Conservation (phyloP, 2,329 filamentous ascomycete species). For the Colletotrichum tabaci region DNA sequence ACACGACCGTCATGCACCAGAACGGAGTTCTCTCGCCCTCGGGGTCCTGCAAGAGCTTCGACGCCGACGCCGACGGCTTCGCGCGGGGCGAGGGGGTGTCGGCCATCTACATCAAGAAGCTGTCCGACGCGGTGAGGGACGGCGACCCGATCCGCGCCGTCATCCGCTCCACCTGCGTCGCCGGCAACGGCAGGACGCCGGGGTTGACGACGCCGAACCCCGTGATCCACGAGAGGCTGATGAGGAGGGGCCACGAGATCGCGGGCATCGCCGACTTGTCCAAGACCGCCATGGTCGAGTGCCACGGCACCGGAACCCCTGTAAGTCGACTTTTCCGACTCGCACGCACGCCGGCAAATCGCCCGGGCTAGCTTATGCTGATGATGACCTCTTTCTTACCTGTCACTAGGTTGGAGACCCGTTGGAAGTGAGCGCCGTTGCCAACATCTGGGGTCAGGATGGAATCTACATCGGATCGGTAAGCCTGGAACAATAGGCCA, state of each 20-base stretch:
- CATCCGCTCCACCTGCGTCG: slow-evolving; percentile 54
- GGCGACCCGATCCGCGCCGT: slow-evolving; percentile 60
- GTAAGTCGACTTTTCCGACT: slow-evolving; percentile 51
- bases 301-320: slow-evolving; percentile 58
- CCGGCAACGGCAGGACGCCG: slow-evolving; percentile 59
- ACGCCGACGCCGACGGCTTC: slow-evolving; percentile 64
- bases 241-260: slow-evolving; percentile 54
- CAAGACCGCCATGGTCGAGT: slow-evolving; percentile 54
- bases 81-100: slow-evolving; percentile 64
- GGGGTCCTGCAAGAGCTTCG: slow-evolving; percentile 55
- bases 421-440: slow-evolving; percentile 53
- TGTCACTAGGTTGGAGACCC: slow-evolving; percentile 63
- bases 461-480: slow-evolving; percentile 49
- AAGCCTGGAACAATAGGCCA: background rate
- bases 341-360: too few species aligned
- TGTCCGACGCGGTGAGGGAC: slow-evolving; percentile 62
- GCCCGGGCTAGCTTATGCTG: too few species aligned
- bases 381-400: too few species aligned
- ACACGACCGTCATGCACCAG: slow-evolving; percentile 50
- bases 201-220: slow-evolving; percentile 58
- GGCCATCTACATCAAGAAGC: slow-evolving; percentile 61
- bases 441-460: slow-evolving; percentile 47
- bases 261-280: slow-evolving; percentile 47
- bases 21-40: slow-evolving; percentile 54
- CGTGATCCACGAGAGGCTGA: slow-evolving; percentile 52